These are phyloP conservation scores for Podospora anserina DNA, from an alignment of 495 filamentous ascomycete species.

Conservation along the genomic window DNA sequence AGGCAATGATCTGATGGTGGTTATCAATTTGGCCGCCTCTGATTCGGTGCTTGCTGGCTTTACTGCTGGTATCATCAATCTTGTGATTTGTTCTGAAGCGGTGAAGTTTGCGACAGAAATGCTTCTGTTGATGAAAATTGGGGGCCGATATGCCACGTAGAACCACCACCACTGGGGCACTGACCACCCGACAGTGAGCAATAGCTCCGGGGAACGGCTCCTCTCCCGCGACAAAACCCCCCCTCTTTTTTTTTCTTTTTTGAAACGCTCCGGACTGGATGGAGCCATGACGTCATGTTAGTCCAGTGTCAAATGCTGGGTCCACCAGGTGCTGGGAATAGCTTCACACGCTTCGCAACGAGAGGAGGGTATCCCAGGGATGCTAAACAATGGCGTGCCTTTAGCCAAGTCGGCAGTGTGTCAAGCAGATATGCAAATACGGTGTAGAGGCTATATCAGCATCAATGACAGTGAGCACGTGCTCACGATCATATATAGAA, in stretches of 20 bases:
- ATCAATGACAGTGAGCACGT: too few relatives aligned
- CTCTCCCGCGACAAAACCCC: background rate
- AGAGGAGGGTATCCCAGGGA: background rate
- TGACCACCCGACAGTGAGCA: background rate
- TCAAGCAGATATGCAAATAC: background rate
- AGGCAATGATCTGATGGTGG: conserved; percentile 5
- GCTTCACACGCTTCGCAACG: background rate
- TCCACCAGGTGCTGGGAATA: conserved; percentile 1
- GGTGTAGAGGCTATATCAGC: background rate
- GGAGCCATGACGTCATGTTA: conserved; percentile 1
- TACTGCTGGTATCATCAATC: background rate
- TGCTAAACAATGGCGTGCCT: background rate
- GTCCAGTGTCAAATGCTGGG: background rate
- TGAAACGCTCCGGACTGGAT: background rate
- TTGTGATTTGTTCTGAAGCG: background rate
- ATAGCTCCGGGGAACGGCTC: background rate
- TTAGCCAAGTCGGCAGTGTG: background rate
- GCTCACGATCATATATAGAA: too few relatives aligned
- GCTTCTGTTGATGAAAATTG: background rate
- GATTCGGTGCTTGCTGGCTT: background rate
- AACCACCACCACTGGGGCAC: background rate
- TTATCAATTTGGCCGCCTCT: background rate
- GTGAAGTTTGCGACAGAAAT: background rate
- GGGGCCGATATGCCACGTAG: background rate
- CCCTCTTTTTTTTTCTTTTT: background rate